Conservation (phyloP, 495 filamentous ascomycete species). For the Viridothelium virens region DNA sequence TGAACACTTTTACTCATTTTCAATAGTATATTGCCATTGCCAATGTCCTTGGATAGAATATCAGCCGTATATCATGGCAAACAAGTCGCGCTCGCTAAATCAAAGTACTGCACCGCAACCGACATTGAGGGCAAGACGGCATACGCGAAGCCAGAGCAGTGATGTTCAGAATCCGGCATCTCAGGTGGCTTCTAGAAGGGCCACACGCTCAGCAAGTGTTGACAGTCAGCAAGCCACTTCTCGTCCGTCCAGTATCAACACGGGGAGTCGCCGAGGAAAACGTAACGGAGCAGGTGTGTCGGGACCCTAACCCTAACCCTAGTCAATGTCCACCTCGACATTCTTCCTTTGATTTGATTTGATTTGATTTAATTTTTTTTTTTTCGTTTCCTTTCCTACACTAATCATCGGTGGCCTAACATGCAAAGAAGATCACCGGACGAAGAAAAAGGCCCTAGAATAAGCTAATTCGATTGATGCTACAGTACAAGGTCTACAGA, state of each 20-base stretch:
- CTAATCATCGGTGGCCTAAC: too few relatives aligned
- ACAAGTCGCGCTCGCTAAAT: slow-evolving; percentile 18
- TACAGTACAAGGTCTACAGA: slow-evolving; percentile 30
- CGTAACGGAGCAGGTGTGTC: slow-evolving; percentile 7
- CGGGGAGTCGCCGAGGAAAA: slow-evolving; percentile 12
- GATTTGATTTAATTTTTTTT: slow-evolving; percentile 5
- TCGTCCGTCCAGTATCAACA: slow-evolving; percentile 15
- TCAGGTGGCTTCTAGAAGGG: slow-evolving; percentile 17
- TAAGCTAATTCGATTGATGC: slow-evolving; percentile 1
- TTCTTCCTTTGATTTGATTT: not conserved
- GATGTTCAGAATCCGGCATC: slow-evolving; percentile 27
- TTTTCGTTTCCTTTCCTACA: too few relatives aligned
- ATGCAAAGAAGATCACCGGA: too few relatives aligned
- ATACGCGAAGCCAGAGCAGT: slow-evolving; percentile 38
- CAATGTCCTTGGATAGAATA: too few relatives aligned
- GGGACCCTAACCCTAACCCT: slow-evolving; percentile 14
- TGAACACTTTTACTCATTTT: too few relatives aligned
- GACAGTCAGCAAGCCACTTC: slow-evolving; percentile 24
- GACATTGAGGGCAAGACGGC: slow-evolving; percentile 25
- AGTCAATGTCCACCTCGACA: too few relatives aligned
- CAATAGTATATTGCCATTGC: too few relatives aligned
- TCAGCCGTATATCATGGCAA: slow-evolving; percentile 12
- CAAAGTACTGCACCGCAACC: slow-evolving; percentile 19
- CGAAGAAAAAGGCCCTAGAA: too few relatives aligned
- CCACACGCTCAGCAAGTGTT: slow-evolving; percentile 32